phyloP scores from a whole-genome alignment of 352 stramenopile genomes.

The Phytophthora tubulina region DNA sequence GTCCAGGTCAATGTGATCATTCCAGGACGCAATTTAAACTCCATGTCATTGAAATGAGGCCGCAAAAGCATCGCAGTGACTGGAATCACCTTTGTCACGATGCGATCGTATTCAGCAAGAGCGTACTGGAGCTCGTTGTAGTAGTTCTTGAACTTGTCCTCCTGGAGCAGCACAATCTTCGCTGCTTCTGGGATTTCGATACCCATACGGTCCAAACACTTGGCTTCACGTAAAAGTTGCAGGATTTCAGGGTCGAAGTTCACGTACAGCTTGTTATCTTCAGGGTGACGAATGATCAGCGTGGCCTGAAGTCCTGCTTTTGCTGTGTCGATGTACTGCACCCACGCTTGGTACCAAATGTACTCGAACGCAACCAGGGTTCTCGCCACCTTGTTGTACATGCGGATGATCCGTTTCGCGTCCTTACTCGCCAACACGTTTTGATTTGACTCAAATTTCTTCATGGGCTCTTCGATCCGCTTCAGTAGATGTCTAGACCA shows the following conservation, averaged over 20 bases:
- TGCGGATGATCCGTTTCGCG: slow-evolving; percentile 98
- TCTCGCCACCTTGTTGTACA: slow-evolving; percentile 99
- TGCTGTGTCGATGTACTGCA: slow-evolving; percentile 97
- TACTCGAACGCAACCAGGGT: slow-evolving; percentile 99
- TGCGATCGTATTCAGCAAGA: slow-evolving; percentile 97
- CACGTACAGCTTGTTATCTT: slow-evolving; percentile 98
- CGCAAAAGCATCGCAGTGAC: slow-evolving; percentile 96
- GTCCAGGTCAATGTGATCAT: slow-evolving; percentile 99
- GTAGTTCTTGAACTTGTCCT: slow-evolving; percentile 99
- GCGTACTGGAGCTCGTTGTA: slow-evolving; percentile 98
- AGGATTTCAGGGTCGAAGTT: slow-evolving; percentile 99
- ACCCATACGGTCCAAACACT: slow-evolving; percentile 98
- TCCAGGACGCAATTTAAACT: slow-evolving; percentile 98
- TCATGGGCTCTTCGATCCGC: slow-evolving; percentile 99
- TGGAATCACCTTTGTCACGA: slow-evolving; percentile 97
- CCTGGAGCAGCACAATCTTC: slow-evolving; percentile 98
- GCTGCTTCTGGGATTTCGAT: slow-evolving; percentile 98
- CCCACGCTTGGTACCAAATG: slow-evolving; percentile 99
- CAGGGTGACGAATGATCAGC: slow-evolving; percentile 98
- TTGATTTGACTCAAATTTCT: slow-evolving; percentile 98
- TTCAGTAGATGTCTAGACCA: slow-evolving; percentile 98
- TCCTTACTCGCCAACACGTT: slow-evolving; percentile 98
- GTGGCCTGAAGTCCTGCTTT: slow-evolving; percentile 98
- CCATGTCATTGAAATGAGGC: slow-evolving; percentile 99
- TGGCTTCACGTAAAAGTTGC: slow-evolving; percentile 97